Percentiles rank a stretch among this genome's conserved stretches.
These are phyloP conservation scores for Suillus variegatus DNA, from an alignment of 768 basidiomycete species.

Conservation along the genomic window DNA sequence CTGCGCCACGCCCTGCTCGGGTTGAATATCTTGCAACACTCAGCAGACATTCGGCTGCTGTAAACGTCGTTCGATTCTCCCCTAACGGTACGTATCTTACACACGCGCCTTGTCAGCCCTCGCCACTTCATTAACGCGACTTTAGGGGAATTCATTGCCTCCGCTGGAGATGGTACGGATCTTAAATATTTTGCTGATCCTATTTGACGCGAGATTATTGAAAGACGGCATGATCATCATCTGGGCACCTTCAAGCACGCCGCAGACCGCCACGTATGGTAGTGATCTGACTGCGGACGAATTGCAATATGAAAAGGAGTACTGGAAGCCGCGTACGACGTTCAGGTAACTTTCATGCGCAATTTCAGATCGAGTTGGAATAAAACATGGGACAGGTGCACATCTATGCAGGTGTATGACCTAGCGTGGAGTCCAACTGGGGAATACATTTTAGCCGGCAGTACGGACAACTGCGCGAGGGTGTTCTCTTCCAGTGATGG, in stretches of 20 bases:
- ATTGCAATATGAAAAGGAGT: constrained; percentile 87
- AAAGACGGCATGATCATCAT: constrained; percentile 96
- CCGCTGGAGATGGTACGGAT: constrained; percentile 91
- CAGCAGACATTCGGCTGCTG: constrained; percentile 88
- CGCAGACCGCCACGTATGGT: constrained; percentile 76
- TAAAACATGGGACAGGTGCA: constrained; percentile 57
- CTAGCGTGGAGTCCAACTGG: constrained; percentile 97
- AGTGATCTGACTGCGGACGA: constrained; percentile 80
- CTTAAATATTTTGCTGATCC: constrained; percentile 9
- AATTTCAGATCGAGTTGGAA: constrained; percentile 10
- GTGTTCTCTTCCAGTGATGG: constrained; percentile 79
- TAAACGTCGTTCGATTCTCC: constrained; percentile 95
- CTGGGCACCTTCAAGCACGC: constrained; percentile 83
- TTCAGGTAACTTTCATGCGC: constrained; percentile 53
- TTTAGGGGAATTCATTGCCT: constrained; percentile 87
- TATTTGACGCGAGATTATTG: constrained; percentile 9
- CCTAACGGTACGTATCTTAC: constrained; percentile 71
- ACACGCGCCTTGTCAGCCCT: background rate
- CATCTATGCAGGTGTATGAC: constrained; percentile 96
- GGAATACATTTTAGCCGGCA: constrained; percentile 93
- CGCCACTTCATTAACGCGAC: background rate
- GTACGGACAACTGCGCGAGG: constrained; percentile 92
- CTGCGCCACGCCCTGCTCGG: constrained; percentile 65
- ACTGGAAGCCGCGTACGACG: constrained; percentile 88
- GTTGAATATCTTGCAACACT: constrained; percentile 97